phyloP scores from a whole-genome alignment of 2,329 filamentous ascomycete species.

The Clathrospora elynae region DNA sequence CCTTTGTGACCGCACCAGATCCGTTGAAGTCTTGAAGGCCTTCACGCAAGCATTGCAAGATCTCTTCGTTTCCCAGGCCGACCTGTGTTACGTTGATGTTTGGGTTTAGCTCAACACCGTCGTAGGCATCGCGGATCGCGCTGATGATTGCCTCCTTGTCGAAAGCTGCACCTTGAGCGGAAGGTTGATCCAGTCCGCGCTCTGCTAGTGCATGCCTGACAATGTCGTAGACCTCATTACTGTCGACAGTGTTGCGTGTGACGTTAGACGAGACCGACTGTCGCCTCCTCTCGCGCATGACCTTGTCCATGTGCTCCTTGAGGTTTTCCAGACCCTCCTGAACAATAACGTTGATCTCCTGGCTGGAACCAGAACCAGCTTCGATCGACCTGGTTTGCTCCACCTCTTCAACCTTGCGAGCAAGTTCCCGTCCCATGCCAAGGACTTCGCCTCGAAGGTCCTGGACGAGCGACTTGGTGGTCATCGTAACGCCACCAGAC shows the following conservation, averaged over 20 bases:
- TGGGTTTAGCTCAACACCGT: conserved; percentile 78
- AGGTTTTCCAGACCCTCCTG: conserved; percentile 81
- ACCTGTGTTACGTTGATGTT: conserved; percentile 90
- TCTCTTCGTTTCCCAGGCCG: conserved; percentile 86
- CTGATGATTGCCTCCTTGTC: conserved; percentile 83
- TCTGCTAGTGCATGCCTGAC: conserved; percentile 75
- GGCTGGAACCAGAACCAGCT: conserved; percentile 54
- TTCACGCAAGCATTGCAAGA: conserved; percentile 83
- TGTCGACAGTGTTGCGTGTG: conserved; percentile 70
- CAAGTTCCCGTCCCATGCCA: conserved; percentile 91
- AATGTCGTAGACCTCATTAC: conserved; percentile 83
- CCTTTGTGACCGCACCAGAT: conserved; percentile 68
- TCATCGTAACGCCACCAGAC: conserved; percentile 84
- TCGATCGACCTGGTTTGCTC: conserved; percentile 54
- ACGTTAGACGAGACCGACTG: conserved; percentile 67
- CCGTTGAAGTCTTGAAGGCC: conserved; percentile 77
- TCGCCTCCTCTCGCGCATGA: conserved; percentile 75
- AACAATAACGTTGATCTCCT: conserved; percentile 77
- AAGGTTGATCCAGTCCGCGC: conserved; percentile 54
- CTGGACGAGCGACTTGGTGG: conserved; percentile 87
- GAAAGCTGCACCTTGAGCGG: conserved; percentile 41
- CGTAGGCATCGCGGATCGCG: conserved; percentile 88
- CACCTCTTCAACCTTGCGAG: conserved; percentile 79
- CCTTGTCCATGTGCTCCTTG: conserved; percentile 79
- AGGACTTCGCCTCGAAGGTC: conserved; percentile 91